Percentiles rank a stretch among this genome's conserved stretches.
These are phyloP conservation scores for Nasturtium officinale DNA, from an alignment of 345 rosid species.

Conservation along the genomic window DNA sequence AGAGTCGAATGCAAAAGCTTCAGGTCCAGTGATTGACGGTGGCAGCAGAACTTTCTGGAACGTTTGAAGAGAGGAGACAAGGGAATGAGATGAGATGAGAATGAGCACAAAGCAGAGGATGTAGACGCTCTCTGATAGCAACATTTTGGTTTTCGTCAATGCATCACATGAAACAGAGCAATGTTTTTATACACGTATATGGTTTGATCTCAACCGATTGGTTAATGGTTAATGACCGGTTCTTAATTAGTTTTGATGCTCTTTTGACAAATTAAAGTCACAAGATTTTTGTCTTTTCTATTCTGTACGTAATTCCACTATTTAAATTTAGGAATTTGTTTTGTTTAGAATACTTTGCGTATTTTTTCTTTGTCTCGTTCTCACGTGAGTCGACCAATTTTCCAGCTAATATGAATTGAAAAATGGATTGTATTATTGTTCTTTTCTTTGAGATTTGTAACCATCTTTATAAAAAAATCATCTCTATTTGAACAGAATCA, in stretches of 20 bases:
- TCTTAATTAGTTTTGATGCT: constrained; percentile 22
- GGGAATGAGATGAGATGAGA: constrained; percentile 8
- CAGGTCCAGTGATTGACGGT: constrained; percentile 27
- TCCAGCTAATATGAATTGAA: constrained; percentile 22
- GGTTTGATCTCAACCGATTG: neutral
- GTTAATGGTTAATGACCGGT: neutral
- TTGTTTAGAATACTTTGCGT: neutral
- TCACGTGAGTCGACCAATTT: constrained; percentile 38
- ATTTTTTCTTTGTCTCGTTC: constrained; percentile 3
- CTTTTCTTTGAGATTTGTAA: constrained; percentile 3
- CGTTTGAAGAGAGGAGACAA: constrained; percentile 13
- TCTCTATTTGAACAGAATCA: constrained; percentile 14
- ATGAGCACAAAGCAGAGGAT: constrained; percentile 2
- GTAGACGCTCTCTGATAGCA: constrained; percentile 4
- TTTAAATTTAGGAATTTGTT: neutral
- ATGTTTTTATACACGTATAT: constrained; percentile 16
- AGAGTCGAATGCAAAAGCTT: constrained; percentile 40
- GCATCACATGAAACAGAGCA: constrained; percentile 14
- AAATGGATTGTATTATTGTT: neutral
- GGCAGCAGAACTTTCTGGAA: constrained; percentile 28
- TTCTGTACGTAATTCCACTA: neutral
- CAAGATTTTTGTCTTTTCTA: constrained; percentile 33
- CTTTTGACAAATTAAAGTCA: constrained; percentile 15
- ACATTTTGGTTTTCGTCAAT: constrained; percentile 18
- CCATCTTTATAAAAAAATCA: neutral